Evolutionary conservation across 306 rosid species (phyloP), one percentile per base, ranked within the genome.

Genomic region (Vigna trinervia): DNA sequence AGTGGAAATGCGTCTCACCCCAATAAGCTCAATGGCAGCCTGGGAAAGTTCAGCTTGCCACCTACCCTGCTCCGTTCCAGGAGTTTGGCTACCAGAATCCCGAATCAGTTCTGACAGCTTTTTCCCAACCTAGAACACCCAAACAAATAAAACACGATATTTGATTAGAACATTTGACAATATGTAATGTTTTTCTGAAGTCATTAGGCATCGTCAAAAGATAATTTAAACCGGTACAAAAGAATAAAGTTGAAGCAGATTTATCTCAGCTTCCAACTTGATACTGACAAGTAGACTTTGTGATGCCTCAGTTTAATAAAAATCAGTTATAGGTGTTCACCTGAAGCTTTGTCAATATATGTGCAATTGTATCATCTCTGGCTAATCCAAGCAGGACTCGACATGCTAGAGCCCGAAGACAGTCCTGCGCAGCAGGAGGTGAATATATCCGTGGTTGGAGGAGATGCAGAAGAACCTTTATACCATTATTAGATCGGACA

Each of bases 31-130:
- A 78, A 96, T 96, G 14, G 97, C 99, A 59, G 95, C 98, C 88
- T 96, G 98, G 62, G 97, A 92, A 85, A 96, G 98, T 82, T 96
- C 99, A 71, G 90, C 86, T 69, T 96, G 99, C 99, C 99, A 96
- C 89, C 99, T 87, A 69, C 94, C 98, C 88, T 91, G 98, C 75
- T 92, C 99, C 41, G 90, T 87, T 83, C 92, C 99, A 39, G 58
- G 63, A 45, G 89, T 86, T 67, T 91, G 97, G 85, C 91, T 85
- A 59, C 99, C 91, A 56, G 99, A 87, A 85, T 96, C 99, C 59
- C 98, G 88, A 78, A 96, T 93, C 56, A 96, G 86, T 75, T 96
- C 99, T 5, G 99, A 92, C 7, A 96, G 85, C 86, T 90, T 96
- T 81, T 93, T 96, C 75, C 99, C 99, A 67, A 96, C 98, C 99